These are phyloP conservation scores for Talaromyces sp. DNA, from an alignment of 2,329 filamentous ascomycete species.

Conservation along the genomic window DNA sequence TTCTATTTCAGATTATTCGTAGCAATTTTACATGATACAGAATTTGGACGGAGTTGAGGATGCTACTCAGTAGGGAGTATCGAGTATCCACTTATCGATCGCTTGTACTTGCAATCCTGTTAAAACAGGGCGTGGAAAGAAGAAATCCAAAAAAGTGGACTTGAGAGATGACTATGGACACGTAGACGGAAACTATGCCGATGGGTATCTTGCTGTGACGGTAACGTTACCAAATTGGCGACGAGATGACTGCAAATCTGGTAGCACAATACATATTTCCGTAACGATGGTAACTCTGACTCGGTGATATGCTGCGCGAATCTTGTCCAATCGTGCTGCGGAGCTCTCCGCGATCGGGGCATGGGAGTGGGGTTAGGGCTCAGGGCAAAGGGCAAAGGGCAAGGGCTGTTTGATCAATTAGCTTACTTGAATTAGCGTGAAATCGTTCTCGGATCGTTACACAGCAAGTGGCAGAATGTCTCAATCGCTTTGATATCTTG, in stretches of 20 bases:
- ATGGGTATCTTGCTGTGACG: not conserved
- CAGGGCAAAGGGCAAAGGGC: slow-evolving; percentile 6
- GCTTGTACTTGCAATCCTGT: not conserved
- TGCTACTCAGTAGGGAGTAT: not conserved
- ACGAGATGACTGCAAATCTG: not conserved
- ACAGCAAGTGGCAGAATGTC: too few species aligned
- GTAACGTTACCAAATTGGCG: not conserved
- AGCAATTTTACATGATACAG: not conserved
- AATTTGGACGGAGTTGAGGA: not conserved
- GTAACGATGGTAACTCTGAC: not conserved
- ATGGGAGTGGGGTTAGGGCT: not conserved
- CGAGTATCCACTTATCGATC: not conserved
- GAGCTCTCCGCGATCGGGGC: too few species aligned
- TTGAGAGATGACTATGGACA: not conserved
- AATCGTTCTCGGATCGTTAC: too few species aligned
- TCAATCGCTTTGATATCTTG: too few species aligned
- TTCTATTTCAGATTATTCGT: not conserved
- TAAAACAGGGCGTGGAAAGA: not conserved
- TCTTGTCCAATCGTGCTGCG: not conserved
- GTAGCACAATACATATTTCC: not conserved
- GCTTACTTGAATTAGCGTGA: too few species aligned
- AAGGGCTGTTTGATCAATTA: not conserved
- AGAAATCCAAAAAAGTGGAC: not conserved
- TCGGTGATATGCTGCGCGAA: not conserved
- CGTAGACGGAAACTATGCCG: not conserved